Evolutionary conservation across 495 filamentous ascomycete species (phyloP).

Genomic region (Neurospora sp.): DNA sequence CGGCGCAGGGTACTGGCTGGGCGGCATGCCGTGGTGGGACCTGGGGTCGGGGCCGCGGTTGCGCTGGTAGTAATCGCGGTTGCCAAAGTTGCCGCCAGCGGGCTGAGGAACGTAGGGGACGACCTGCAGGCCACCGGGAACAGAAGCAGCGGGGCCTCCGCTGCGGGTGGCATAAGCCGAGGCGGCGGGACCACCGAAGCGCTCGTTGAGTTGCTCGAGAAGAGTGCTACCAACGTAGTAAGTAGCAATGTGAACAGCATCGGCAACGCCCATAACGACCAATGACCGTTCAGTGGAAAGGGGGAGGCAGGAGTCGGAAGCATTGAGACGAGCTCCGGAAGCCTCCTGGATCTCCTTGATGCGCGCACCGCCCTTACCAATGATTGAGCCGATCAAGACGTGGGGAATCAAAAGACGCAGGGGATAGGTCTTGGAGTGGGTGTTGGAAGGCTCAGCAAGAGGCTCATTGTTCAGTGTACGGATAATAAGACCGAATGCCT

Average conservation of each 20-base stretch:
- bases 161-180: constrained; percentile 95
- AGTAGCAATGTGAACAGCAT: constrained; percentile 95
- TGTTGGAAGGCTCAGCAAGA: constrained; percentile 70
- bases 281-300: constrained; percentile 91
- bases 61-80: constrained; percentile 64
- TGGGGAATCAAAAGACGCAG: constrained; percentile 92
- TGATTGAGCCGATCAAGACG: constrained; percentile 96
- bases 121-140: constrained; percentile 95
- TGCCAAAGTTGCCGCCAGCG: constrained; percentile 81
- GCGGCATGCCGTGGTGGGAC: constrained; percentile 38
- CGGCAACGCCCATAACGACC: constrained; percentile 83
- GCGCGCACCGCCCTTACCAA: constrained; percentile 86
- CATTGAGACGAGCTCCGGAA: constrained; percentile 91
- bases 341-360: constrained; percentile 99
- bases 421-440: constrained; percentile 94
- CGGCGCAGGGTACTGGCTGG: constrained; percentile 33
- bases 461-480: constrained; percentile 96
- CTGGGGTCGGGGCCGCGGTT: constrained; percentile 63
- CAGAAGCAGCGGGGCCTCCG: constrained; percentile 81
- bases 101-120: constrained; percentile 91
- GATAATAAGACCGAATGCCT: constrained; percentile 98
- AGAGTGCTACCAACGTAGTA: constrained; percentile 97
- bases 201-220: constrained; percentile 89
- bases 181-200: constrained; percentile 89
- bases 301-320: constrained; percentile 87